A percentile compares a stretch with the other conserved stretches of the same genome.
Evolutionary conservation across 2,329 filamentous ascomycete genomes (phyloP).

Genomic region (Aspergillus neotritici): DNA sequence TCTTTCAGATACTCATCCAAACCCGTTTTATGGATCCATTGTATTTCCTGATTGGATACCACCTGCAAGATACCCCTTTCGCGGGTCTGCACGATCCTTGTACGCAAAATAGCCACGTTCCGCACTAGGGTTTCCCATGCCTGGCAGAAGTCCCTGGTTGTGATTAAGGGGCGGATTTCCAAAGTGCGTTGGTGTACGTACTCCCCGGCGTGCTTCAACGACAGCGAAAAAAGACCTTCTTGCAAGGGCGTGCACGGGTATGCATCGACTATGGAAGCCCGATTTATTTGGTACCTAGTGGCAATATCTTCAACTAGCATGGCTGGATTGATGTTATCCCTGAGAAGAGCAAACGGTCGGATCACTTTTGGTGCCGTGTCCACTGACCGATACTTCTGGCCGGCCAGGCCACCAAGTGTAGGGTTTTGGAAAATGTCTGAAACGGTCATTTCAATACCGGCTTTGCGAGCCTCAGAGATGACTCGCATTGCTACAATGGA

Average conservation of each 20-base stretch:
- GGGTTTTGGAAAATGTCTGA: too few relatives aligned
- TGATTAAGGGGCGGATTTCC: constrained; percentile 21
- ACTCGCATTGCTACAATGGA: too few relatives aligned
- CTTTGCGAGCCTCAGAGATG: too few relatives aligned
- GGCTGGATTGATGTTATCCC: too few relatives aligned
- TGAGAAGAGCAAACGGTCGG: too few relatives aligned
- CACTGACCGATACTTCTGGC: too few relatives aligned
- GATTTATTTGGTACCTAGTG: too few relatives aligned
- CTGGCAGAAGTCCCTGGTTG: constrained; percentile 30
- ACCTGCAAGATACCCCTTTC: constrained; percentile 21
- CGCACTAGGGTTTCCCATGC: constrained; percentile 34
- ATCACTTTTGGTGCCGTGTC: too few relatives aligned
- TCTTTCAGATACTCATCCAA: constrained; percentile 11
- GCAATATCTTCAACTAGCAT: too few relatives aligned
- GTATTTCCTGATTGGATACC: constrained; percentile 16
- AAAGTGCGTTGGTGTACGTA: constrained; percentile 37
- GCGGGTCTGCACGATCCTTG: constrained; percentile 24
- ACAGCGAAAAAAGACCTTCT: constrained; percentile 31
- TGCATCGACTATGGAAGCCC: too few relatives aligned
- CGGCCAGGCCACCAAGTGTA: too few relatives aligned
- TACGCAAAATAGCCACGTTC: constrained; percentile 36
- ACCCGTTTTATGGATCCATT: constrained; percentile 16
- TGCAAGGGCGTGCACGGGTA: constrained; percentile 27
- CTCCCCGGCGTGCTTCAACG: constrained; percentile 28
- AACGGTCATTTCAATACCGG: too few relatives aligned